Percentiles rank a stretch among this genome's conserved stretches.
Conservation (phyloP, 805 yeast genomes). For the Kurtzmaniella fragi region DNA sequence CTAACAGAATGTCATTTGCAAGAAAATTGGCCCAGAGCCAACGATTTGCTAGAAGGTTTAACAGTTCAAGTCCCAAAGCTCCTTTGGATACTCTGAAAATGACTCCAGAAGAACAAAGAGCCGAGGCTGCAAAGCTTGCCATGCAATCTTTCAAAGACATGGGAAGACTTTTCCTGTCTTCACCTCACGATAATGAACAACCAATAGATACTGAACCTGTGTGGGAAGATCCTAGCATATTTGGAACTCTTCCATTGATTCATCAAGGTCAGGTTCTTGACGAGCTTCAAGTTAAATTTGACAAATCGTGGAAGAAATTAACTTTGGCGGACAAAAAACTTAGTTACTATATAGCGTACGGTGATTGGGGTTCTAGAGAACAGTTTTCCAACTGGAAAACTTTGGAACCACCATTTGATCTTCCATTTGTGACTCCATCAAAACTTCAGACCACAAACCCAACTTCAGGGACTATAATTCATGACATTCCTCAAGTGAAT, state of each 20-base stretch:
- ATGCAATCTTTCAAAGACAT: conserved; percentile 36
- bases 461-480: conserved; percentile 15
- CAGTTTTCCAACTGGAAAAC: conserved; percentile 45
- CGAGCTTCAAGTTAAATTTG: conserved; percentile 46
- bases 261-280: conserved; percentile 56
- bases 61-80: not conserved
- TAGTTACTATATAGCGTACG: conserved; percentile 60
- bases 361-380: conserved; percentile 67
- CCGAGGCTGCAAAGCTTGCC: conserved; percentile 36
- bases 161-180: conserved; percentile 31
- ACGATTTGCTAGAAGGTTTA: not conserved
- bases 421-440: conserved; percentile 49
- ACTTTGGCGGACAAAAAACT: conserved; percentile 47
- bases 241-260: conserved; percentile 32
- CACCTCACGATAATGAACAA: conserved; percentile 33
- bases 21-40: too few relatives aligned
- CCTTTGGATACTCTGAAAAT: not conserved
- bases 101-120: conserved; percentile 5
- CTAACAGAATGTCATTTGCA: too few relatives aligned
- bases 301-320: conserved; percentile 52
- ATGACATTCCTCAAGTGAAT: conserved; percentile 36
- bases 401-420: conserved; percentile 48
- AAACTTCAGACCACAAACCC: conserved; percentile 23
- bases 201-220: conserved; percentile 45
- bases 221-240: conserved; percentile 30